Evolutionary conservation across 106 monocot genomes (phyloP).

Genomic region (Apostasia ramifera): DNA sequence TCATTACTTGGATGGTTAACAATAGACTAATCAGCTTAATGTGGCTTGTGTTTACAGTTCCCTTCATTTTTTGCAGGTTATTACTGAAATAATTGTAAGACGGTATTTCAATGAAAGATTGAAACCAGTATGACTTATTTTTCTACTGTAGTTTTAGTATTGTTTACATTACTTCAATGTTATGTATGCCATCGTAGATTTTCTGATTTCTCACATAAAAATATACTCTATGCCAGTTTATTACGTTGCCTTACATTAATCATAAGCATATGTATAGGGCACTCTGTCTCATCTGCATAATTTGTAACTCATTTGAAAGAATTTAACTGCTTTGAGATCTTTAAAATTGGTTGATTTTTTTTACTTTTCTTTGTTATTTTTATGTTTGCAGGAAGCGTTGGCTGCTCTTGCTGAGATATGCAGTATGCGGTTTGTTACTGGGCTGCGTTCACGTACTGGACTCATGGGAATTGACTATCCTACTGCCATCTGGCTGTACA

Average conservation of each 20-base stretch:
- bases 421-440: conserved; percentile 92
- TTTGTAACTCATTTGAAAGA: no score
- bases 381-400: conserved; percentile 42
- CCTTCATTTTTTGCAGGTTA: conserved; percentile 47
- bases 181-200: no score
- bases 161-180: background rate
- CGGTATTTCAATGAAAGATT: conserved; percentile 58
- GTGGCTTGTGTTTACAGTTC: background rate
- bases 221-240: no score
- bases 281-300: no score
- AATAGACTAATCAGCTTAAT: background rate
- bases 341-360: background rate
- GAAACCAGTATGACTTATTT: conserved; percentile 52
- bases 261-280: no score
- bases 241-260: no score
- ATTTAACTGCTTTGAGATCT: background rate
- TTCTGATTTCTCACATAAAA: no score
- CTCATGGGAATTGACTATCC: conserved; percentile 96
- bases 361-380: conserved; percentile 6
- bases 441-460: conserved; percentile 65
- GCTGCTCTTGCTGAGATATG: conserved; percentile 80
- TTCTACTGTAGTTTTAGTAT: background rate
- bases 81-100: conserved; percentile 81
- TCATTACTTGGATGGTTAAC: background rate
- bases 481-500: conserved; percentile 82